These are phyloP conservation scores for Diplodia seriata DNA, from an alignment of 2,329 filamentous ascomycete genomes.

Conservation along the genomic window DNA sequence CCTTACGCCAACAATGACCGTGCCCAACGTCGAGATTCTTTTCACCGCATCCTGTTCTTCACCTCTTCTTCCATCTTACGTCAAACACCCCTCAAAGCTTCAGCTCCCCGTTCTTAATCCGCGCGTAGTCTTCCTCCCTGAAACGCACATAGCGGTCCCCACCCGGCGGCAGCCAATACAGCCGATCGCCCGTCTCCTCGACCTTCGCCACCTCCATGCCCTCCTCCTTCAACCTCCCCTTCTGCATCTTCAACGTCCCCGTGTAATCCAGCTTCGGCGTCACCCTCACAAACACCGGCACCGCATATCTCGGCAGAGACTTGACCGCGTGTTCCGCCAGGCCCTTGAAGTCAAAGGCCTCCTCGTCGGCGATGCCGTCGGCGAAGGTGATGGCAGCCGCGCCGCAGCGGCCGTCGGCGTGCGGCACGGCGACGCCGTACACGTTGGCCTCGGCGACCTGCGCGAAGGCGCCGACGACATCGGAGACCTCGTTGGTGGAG, in stretches of 20 bases:
- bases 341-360: slow-evolving; percentile 44
- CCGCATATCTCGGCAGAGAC: slow-evolving; percentile 54
- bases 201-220: slow-evolving; percentile 53
- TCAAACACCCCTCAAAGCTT: slow-evolving; percentile 34
- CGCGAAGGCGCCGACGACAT: slow-evolving; percentile 54
- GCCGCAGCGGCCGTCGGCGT: slow-evolving; percentile 60
- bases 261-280: slow-evolving; percentile 53
- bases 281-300: slow-evolving; percentile 54
- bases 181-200: slow-evolving; percentile 43
- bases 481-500: slow-evolving; percentile 56
- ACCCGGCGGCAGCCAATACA: slow-evolving; percentile 52
- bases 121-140: slow-evolving; percentile 46
- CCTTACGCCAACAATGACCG: not conserved
- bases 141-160: slow-evolving; percentile 50
- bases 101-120: slow-evolving; percentile 42
- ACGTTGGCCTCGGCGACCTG: slow-evolving; percentile 58
- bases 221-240: slow-evolving; percentile 51
- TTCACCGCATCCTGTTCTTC: not conserved
- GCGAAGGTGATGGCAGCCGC: slow-evolving; percentile 55
- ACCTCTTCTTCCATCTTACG: not conserved
- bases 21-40: not conserved
- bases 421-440: slow-evolving; percentile 56
- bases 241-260: slow-evolving; percentile 56
- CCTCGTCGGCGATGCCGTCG: slow-evolving; percentile 40
- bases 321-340: slow-evolving; percentile 49